phyloP scores from a whole-genome alignment of 2,329 filamentous ascomycete species.

The Venturia oleaginea region DNA sequence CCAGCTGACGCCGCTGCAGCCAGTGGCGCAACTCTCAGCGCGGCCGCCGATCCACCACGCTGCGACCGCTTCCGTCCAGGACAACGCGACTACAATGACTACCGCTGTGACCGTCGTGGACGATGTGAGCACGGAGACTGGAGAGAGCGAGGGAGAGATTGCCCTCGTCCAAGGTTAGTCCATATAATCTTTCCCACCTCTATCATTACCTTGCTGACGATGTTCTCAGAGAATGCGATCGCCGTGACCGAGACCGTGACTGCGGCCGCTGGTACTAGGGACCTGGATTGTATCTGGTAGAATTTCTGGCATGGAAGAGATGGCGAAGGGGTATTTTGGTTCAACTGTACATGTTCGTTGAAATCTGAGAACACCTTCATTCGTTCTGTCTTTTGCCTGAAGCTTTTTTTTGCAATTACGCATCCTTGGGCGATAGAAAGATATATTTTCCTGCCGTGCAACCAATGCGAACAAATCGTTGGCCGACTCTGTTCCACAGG shows the following conservation, averaged over 20 bases:
- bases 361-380: background rate
- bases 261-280: background rate
- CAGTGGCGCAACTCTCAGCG: background rate
- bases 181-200: background rate
- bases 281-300: background rate
- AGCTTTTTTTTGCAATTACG: background rate
- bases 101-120: background rate
- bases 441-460: too few species aligned
- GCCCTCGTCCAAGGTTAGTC: background rate
- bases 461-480: too few species aligned
- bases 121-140: background rate
- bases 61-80: background rate
- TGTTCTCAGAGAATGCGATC: background rate
- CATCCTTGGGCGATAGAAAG: too few species aligned
- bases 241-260: background rate
- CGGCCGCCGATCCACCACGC: background rate
- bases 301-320: background rate
- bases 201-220: background rate
- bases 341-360: background rate
- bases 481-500: too few species aligned
- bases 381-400: background rate
- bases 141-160: background rate
- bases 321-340: background rate
- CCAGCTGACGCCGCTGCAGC: background rate
- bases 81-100: background rate